These are phyloP conservation scores for Barbarea vulgaris DNA, from an alignment of 345 rosid species.

Conservation along the genomic window DNA sequence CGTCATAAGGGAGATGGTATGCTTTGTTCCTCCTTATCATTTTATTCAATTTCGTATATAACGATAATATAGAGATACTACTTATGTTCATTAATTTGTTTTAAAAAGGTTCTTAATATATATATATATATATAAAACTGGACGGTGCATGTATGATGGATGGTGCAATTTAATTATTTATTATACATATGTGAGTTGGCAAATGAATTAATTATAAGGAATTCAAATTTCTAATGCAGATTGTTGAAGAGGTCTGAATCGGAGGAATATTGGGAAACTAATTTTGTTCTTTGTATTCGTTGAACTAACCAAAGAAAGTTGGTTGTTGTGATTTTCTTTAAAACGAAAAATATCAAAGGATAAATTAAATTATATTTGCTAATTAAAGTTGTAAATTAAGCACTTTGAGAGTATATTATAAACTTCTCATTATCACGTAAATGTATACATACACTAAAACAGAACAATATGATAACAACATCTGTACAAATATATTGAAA, in stretches of 20 bases:
- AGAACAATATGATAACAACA: no score
- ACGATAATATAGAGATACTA: not conserved
- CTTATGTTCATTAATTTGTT: not conserved
- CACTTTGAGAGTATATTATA: no score
- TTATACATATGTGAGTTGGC: not conserved
- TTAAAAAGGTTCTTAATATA: not conserved
- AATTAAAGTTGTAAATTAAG: no score
- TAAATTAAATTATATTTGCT: not conserved
- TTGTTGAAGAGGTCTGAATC: conserved; percentile 26
- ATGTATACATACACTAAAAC: no score
- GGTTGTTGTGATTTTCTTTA: not conserved
- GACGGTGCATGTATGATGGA: not conserved
- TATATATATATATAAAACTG: no score
- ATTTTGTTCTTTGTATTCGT: not conserved
- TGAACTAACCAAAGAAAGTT: not conserved
- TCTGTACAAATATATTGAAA: no score
- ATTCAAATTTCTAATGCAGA: conserved; percentile 12
- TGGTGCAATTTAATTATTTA: not conserved
- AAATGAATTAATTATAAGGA: not conserved
- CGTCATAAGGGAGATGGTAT: conserved; percentile 55
- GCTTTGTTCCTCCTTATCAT: not conserved
- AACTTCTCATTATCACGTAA: no score
- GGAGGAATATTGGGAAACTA: not conserved
- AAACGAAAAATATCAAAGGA: not conserved
- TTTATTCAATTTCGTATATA: not conserved